These are phyloP conservation scores for Penicillium pancosmium DNA, from an alignment of 495 filamentous ascomycete species.

Conservation along the genomic window DNA sequence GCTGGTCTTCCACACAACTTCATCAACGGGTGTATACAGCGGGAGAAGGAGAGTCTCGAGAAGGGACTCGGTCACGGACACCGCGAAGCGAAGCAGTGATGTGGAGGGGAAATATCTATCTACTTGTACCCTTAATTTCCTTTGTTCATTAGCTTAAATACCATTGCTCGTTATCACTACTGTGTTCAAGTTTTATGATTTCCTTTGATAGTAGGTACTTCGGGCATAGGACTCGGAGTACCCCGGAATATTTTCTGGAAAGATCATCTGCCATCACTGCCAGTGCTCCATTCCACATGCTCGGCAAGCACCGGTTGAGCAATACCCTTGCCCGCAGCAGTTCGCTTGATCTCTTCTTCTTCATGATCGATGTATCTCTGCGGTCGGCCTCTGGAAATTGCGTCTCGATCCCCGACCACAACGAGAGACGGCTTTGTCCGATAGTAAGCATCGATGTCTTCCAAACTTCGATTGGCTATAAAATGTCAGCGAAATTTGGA, in stretches of 20 bases:
- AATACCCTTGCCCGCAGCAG: neutral
- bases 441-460: conserved; percentile 51
- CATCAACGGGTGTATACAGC: conserved; percentile 4
- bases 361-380: conserved; percentile 37
- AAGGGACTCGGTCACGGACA: conserved; percentile 11
- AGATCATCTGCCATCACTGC: neutral
- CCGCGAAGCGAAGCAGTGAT: conserved; percentile 7
- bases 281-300: conserved; percentile 4
- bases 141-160: too few species aligned
- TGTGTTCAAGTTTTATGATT: too few species aligned
- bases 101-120: neutral
- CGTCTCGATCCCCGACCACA: conserved; percentile 41
- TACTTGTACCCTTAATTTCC: too few species aligned
- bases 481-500: conserved; percentile 16
- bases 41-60: conserved; percentile 2
- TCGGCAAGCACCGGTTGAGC: neutral
- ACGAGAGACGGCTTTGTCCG: conserved; percentile 47
- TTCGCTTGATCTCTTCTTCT: conserved; percentile 26
- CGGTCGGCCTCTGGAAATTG: conserved; percentile 28
- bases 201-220: too few species aligned
- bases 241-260: neutral
- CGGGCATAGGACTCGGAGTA: too few species aligned
- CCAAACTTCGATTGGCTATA: conserved; percentile 45
- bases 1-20: conserved; percentile 7
- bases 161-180: too few species aligned